These are phyloP conservation scores for Knoxdaviesia proteae DNA, from an alignment of 2,329 filamentous ascomycete species.

Conservation along the genomic window DNA sequence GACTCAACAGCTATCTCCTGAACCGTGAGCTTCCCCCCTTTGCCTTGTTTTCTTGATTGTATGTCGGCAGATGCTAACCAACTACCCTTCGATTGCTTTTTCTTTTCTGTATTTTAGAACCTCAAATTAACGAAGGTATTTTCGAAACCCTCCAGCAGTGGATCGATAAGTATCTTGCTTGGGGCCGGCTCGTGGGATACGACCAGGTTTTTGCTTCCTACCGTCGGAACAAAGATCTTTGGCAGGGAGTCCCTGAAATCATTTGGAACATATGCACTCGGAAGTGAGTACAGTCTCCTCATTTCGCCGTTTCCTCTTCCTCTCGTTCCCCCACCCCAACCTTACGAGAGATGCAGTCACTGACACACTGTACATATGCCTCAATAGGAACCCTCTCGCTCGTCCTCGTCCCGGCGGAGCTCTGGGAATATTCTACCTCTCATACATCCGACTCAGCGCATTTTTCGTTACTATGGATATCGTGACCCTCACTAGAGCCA, in stretches of 20 bases:
- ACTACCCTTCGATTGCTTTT: too few species aligned
- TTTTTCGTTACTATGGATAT: constrained; percentile 30
- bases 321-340: too few species aligned
- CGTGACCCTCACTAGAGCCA: constrained; percentile 11
- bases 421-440: constrained; percentile 12
- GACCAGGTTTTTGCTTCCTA: constrained; percentile 20
- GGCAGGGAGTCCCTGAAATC: constrained; percentile 29
- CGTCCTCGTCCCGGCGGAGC: too few species aligned
- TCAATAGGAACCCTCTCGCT: too few species aligned
- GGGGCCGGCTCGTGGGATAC: constrained; percentile 14
- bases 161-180: constrained; percentile 26
- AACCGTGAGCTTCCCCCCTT: constrained; percentile 3
- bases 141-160: constrained; percentile 24
- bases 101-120: too few species aligned
- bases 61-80: too few species aligned
- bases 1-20: constrained; percentile 9
- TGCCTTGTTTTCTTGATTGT: background rate
- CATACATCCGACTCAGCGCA: constrained; percentile 27
- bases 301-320: too few species aligned
- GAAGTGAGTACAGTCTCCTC: constrained; percentile 1
- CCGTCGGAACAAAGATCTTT: constrained; percentile 24
- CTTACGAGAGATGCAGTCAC: too few species aligned
- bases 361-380: too few species aligned
- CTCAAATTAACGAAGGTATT: constrained; percentile 19
- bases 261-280: constrained; percentile 16